phyloP scores from a whole-genome alignment of 139 green algal genomes.

The Gonium pectorale region DNA sequence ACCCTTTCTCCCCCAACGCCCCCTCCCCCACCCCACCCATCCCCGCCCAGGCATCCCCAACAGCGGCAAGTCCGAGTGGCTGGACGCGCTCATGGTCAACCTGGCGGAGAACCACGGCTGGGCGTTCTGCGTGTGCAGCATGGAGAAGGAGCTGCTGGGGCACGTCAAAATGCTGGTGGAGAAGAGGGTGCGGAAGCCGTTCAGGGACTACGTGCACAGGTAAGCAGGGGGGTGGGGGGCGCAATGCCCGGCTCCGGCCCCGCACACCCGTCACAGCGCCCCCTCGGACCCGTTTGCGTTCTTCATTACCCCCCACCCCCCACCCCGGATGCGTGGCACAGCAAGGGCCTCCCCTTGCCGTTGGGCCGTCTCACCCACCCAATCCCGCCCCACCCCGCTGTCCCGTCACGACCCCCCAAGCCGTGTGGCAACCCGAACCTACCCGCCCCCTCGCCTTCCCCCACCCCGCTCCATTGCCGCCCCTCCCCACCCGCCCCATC shows the following conservation, averaged over 20 bases:
- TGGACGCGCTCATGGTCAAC: conserved; percentile 95
- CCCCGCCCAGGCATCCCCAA: conserved; percentile 85
- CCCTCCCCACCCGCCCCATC: too few species aligned
- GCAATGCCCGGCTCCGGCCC: not conserved
- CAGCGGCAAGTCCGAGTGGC: conserved; percentile 96
- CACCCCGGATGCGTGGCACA: too few species aligned
- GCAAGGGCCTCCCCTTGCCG: too few species aligned
- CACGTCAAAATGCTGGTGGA: conserved; percentile 92
- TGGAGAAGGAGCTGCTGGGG: conserved; percentile 89
- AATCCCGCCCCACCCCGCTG: too few species aligned
- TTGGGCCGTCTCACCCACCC: too few species aligned
- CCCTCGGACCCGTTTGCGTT: too few species aligned
- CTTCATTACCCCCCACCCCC: not conserved
- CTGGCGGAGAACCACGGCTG: conserved; percentile 85
- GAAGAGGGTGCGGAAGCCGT: conserved; percentile 86
- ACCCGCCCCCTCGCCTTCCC: too few species aligned
- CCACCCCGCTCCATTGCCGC: too few species aligned
- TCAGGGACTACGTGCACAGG: conserved; percentile 64
- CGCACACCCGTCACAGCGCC: too few species aligned
- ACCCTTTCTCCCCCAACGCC: not conserved
- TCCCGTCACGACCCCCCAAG: too few species aligned
- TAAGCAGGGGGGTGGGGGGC: not conserved
- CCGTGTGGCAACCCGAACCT: too few species aligned
- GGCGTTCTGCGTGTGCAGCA: conserved; percentile 90
- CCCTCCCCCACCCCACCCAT: not conserved